phyloP scores from a whole-genome alignment of 2,329 filamentous ascomycete species.

The Fusarium euwallaceae region DNA sequence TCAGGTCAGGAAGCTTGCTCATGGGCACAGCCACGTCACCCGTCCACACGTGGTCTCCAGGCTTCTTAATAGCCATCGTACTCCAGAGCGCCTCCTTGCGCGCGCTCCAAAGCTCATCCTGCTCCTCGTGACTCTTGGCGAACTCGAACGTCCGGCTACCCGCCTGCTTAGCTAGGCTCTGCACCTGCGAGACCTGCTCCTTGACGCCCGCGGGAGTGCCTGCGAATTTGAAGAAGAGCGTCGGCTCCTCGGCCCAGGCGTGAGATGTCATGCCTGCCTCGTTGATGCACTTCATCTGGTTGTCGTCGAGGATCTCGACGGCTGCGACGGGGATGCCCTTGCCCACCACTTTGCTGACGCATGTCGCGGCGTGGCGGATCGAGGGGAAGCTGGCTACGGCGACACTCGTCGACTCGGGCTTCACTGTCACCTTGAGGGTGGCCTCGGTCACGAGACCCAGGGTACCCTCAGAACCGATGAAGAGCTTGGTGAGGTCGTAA shows the following conservation, averaged over 20 bases:
- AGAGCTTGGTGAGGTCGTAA: conserved; percentile 90
- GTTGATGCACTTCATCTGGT: conserved; percentile 83
- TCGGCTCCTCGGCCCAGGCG: conserved; percentile 79
- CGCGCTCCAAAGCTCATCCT: conserved; percentile 84
- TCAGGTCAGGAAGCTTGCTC: conserved; percentile 78
- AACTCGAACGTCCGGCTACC: conserved; percentile 83
- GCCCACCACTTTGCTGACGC: conserved; percentile 83
- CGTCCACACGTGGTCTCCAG: conserved; percentile 83
- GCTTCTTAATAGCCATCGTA: conserved; percentile 76
- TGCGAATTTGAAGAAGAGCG: conserved; percentile 87
- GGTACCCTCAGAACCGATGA: conserved; percentile 92
- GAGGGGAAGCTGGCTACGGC: conserved; percentile 74
- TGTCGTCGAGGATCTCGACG: conserved; percentile 93
- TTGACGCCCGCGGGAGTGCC: conserved; percentile 79
- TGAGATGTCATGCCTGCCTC: conserved; percentile 74
- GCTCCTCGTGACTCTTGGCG: conserved; percentile 77
- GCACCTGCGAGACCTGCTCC: conserved; percentile 80
- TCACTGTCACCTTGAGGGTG: conserved; percentile 86
- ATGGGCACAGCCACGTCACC: conserved; percentile 89
- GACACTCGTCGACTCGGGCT: conserved; percentile 83
- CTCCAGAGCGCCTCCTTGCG: conserved; percentile 88
- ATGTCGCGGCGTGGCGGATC: conserved; percentile 80
- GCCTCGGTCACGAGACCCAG: conserved; percentile 93
- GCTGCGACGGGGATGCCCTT: conserved; percentile 88
- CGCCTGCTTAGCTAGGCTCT: conserved; percentile 70